A percentile compares a stretch with the other conserved stretches of the same genome.
Conservation (phyloP, 352 stramenopile genomes). For the Phytophthora niederhauseri region DNA sequence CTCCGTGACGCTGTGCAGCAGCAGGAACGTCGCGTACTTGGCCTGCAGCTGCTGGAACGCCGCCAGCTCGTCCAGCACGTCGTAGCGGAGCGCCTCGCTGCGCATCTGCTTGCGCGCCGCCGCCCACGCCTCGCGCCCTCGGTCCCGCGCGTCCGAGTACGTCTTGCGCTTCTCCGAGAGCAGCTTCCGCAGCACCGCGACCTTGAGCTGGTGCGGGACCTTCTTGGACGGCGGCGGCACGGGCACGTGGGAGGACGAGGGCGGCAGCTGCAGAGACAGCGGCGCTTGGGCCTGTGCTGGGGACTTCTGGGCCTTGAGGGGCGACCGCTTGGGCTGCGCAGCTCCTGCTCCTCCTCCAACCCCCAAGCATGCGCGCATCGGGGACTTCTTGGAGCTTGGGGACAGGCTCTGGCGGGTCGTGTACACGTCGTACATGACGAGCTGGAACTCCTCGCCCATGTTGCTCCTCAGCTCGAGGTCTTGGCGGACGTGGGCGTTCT, state of each 20-base stretch:
- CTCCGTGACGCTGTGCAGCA: conserved; percentile 68
- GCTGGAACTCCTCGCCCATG: conserved; percentile 61
- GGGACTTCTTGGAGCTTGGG: conserved; percentile 11
- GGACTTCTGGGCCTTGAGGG: conserved; percentile 3
- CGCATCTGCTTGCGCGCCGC: conserved; percentile 54
- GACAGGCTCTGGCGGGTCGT: conserved; percentile 28
- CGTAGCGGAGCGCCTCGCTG: conserved; percentile 66
- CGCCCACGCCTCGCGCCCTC: conserved; percentile 54
- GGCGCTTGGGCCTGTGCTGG: background rate
- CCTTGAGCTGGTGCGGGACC: conserved; percentile 58
- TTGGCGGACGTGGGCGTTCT: conserved; percentile 22
- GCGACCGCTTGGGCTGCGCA: background rate
- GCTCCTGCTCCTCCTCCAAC: background rate
- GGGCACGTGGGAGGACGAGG: background rate
- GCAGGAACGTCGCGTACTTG: conserved; percentile 66
- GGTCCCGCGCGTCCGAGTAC: conserved; percentile 51
- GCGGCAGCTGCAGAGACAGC: conserved; percentile 8
- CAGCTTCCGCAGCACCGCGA: conserved; percentile 55
- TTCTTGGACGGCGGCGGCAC: conserved; percentile 40
- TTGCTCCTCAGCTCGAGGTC: conserved; percentile 45
- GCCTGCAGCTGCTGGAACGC: conserved; percentile 67
- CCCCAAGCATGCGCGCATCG: background rate
- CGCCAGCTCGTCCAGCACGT: conserved; percentile 69
- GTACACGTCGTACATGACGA: conserved; percentile 70
- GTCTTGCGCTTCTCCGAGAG: conserved; percentile 65